phyloP scores from a whole-genome alignment of 2,329 filamentous ascomycete species.

The Stachybotrys elegans region DNA sequence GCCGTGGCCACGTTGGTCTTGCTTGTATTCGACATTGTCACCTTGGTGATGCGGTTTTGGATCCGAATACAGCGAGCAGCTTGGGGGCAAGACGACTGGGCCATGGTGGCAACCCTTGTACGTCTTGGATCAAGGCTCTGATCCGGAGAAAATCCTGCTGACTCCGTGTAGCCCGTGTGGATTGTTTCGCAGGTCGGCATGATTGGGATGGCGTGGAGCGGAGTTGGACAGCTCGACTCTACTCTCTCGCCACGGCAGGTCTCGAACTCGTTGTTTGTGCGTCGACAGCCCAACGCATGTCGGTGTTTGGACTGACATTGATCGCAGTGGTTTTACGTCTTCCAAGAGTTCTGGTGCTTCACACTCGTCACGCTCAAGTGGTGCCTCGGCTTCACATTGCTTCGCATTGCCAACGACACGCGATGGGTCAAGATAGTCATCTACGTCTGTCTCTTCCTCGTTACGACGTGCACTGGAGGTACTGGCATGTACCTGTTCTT shows the following conservation, averaged over 20 bases:
- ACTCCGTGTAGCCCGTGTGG: background rate
- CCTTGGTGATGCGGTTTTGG: background rate
- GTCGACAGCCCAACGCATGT: background rate
- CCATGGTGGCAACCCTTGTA: background rate
- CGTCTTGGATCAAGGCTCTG: background rate
- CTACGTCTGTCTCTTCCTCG: background rate
- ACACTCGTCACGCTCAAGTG: background rate
- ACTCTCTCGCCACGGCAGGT: background rate
- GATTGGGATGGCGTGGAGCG: background rate
- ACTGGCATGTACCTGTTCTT: background rate
- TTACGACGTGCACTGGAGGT: background rate
- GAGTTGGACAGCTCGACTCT: background rate
- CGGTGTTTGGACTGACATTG: background rate
- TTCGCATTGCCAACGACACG: background rate
- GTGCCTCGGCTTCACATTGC: background rate
- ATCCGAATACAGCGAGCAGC: background rate
- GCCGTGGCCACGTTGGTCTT: background rate
- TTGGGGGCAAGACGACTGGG: background rate
- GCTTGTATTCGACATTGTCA: background rate
- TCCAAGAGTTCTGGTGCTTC: background rate
- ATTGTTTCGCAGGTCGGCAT: background rate
- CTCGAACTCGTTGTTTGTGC: background rate
- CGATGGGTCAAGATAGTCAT: background rate
- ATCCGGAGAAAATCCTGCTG: background rate
- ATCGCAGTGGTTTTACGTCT: background rate